phyloP scores from a whole-genome alignment of 2,329 filamentous ascomycete species.

The Penicillium thymicola region DNA sequence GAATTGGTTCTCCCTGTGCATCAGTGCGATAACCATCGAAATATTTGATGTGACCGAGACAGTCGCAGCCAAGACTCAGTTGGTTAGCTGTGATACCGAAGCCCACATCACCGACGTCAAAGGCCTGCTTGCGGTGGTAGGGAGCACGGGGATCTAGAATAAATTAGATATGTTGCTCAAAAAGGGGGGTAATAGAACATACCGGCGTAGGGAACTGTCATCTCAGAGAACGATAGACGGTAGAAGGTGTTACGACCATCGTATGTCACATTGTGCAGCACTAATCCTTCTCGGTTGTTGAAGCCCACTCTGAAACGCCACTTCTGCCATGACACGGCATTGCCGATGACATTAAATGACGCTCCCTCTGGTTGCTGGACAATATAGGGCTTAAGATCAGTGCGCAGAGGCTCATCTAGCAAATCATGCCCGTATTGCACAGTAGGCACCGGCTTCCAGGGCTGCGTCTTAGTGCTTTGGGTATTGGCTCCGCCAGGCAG shows the following conservation, averaged over 20 bases:
- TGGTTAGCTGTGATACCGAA: constrained; percentile 68
- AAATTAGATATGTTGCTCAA: background rate
- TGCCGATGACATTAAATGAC: constrained; percentile 58
- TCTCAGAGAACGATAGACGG: constrained; percentile 64
- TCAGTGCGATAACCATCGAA: constrained; percentile 58
- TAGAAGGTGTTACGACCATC: constrained; percentile 64
- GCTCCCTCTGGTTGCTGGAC: constrained; percentile 64
- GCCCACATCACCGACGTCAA: constrained; percentile 66
- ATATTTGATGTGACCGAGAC: constrained; percentile 68
- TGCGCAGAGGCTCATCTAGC: constrained; percentile 62
- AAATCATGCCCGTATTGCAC: constrained; percentile 61
- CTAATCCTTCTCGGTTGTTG: constrained; percentile 63
- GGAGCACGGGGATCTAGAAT: constrained; percentile 60
- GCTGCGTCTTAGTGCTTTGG: constrained; percentile 53
- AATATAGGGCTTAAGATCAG: constrained; percentile 62
- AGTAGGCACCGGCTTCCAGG: constrained; percentile 55
- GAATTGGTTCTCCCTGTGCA: constrained; percentile 56
- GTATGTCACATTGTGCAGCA: constrained; percentile 66
- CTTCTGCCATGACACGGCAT: constrained; percentile 63
- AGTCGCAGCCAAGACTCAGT: constrained; percentile 67
- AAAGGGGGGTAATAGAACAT: constrained; percentile 4
- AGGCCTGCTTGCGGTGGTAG: constrained; percentile 68
- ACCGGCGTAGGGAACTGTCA: constrained; percentile 54
- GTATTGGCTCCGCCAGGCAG: constrained; percentile 65
- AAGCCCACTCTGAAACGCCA: constrained; percentile 62